Percentiles rank a stretch among this genome's conserved stretches.
phyloP scores from a whole-genome alignment of 139 green algal species.

The Nannochloris sp. region DNA sequence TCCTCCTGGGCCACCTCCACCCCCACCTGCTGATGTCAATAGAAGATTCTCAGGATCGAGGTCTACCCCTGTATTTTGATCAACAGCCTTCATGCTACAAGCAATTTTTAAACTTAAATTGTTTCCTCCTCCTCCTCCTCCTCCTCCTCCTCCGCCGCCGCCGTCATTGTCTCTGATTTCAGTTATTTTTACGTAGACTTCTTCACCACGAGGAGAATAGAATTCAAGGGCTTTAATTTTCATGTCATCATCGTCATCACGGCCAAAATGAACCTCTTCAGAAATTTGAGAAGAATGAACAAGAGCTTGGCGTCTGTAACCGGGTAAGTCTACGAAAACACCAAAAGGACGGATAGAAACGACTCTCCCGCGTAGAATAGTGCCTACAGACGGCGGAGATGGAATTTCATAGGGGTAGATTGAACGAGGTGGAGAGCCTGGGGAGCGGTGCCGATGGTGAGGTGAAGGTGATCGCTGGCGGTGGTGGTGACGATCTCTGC shows the following conservation, averaged over 20 bases:
- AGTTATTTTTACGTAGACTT: slow-evolving; percentile 18
- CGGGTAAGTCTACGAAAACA: slow-evolving; percentile 35
- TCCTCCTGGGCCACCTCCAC: too few relatives aligned
- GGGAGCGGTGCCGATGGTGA: neutral
- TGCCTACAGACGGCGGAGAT: slow-evolving; percentile 19
- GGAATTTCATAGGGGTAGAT: neutral
- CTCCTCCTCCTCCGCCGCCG: too few relatives aligned
- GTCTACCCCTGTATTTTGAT: too few relatives aligned
- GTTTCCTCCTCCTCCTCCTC: slow-evolving; percentile 18
- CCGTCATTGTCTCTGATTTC: slow-evolving; percentile 51
- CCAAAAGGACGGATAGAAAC: slow-evolving; percentile 37
- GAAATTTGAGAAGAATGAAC: slow-evolving; percentile 32
- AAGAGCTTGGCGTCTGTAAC: slow-evolving; percentile 30
- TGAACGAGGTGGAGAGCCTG: neutral
- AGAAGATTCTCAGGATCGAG: too few relatives aligned
- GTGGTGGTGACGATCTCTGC: too few relatives aligned
- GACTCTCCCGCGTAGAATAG: slow-evolving; percentile 39
- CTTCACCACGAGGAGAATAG: slow-evolving; percentile 17
- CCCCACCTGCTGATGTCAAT: too few relatives aligned
- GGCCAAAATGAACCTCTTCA: slow-evolving; percentile 21
- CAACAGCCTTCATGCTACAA: too few relatives aligned
- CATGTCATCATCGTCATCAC: slow-evolving; percentile 37
- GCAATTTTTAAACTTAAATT: slow-evolving; percentile 18
- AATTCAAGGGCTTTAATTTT: slow-evolving; percentile 45
- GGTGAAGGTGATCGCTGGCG: too few relatives aligned